Base-by-base conservation (phyloP, 768 basidiomycete species). In the Jaapia argillacea region DNA sequence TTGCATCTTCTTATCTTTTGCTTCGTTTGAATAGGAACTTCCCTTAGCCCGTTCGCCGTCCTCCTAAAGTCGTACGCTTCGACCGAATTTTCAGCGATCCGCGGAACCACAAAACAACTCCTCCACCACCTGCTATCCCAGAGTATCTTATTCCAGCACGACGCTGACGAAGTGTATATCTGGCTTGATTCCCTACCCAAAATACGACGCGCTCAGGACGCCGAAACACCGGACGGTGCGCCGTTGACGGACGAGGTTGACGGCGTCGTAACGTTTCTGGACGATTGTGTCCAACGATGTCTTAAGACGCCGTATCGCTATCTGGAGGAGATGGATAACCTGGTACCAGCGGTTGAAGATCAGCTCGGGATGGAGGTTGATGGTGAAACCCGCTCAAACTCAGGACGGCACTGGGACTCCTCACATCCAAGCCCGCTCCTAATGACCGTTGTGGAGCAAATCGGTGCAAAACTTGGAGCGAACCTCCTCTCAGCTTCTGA, bases 221-320 rank as follows among this genome's bases (percentile, higher is more conserved):
- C 66, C 1, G 58, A 69, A 46, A 60, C 74, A 2, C 75, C 75
- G 1, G 77, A 83, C 45, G 74, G 70, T 3, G 61, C 70, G 0
- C 56, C 65, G 4, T 63, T 83, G 18, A 67, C 64, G 2, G 75
- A 75, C 36, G 85, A 84, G 61, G 64, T 66, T 7, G 69, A 71
- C 4, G 66, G 68, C 35, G 74, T 81, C 22, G 63, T 84, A 14
- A 45, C 60, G 0, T 91, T 96, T 63, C 52, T 96, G 7, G 93
- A 97, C 49, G 89, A 92, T 41, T 94, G 90, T 54, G 69, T 85
- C 2, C 81, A 84, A 45, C 71, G 87, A 14, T 91, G 83, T 51
- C 56, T 82, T 49, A 89, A 85, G 59, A 84, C 82, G 2, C 87
- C 90, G 0, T 86, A 91, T 57, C 74, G 77, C 23, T 97, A 94